phyloP scores from a whole-genome alignment of 371 early-diverging fungal genomes.

The Coemansia sp. region DNA sequence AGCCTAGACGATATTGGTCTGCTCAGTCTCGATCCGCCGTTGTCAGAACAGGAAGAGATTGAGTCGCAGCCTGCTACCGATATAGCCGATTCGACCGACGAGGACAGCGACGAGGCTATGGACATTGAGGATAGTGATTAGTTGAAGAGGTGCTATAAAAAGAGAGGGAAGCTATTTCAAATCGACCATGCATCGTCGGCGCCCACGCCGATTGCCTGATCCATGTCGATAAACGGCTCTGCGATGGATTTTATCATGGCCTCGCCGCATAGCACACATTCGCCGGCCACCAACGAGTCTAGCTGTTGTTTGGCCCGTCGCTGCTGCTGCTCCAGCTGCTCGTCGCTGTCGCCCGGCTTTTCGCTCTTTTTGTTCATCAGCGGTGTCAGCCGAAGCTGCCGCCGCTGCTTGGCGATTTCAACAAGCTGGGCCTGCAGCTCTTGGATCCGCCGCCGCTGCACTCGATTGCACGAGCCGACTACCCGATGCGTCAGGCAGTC shows the following conservation, averaged over 20 bases:
- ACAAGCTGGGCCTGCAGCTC: slow-evolving; percentile 47
- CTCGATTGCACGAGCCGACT: slow-evolving; percentile 46
- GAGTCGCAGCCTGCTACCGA: neutral
- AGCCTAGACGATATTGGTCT: slow-evolving; percentile 14
- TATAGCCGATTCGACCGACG: neutral
- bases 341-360: slow-evolving; percentile 26
- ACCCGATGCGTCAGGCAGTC: slow-evolving; percentile 72
- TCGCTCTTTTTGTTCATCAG: slow-evolving; percentile 8
- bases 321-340: slow-evolving; percentile 61
- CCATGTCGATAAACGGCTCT: slow-evolving; percentile 64
- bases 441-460: slow-evolving; percentile 48
- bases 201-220: slow-evolving; percentile 43
- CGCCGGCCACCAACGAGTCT: slow-evolving; percentile 77
- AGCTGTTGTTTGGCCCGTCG: slow-evolving; percentile 64
- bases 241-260: slow-evolving; percentile 80
- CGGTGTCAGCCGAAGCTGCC: slow-evolving; percentile 30
- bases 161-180: neutral
- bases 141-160: neutral
- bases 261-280: slow-evolving; percentile 88
- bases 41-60: neutral
- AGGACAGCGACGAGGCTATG: slow-evolving; percentile 49
- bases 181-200: slow-evolving; percentile 1
- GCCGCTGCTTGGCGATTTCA: slow-evolving; percentile 44
- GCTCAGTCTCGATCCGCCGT: neutral
- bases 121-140: slow-evolving; percentile 42